Evolutionary conservation across 1,284 basidiomycete genomes (phyloP), one percentile per base, ranked within the genome.

Genomic region (Puccinia triticina): DNA sequence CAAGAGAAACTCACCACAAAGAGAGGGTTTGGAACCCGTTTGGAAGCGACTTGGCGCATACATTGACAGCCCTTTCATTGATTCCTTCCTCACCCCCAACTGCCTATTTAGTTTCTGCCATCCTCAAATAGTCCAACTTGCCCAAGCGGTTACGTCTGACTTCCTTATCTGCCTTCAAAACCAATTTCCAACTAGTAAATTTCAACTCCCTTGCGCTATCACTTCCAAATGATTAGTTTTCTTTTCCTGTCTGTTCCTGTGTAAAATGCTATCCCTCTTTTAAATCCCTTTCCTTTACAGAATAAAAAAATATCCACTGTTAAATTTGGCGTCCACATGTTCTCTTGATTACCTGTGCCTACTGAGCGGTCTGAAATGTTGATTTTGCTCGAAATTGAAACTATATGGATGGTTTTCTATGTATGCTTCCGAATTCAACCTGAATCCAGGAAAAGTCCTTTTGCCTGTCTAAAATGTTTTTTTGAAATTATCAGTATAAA

Each of bases 61-160:
- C 40, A 46, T 67, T 29, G 34, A 67, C 34, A 40, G 34, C 16
- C 2, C 40, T 67, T 67, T 67, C 64, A 67, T 67, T 67, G 64
- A 67, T 4, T 67, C 64, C 4, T 67, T 67, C 40, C 64, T 67
- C 29, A 67, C 64, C 32, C 64, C 64, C 34, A 67, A 67, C 40
- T 40, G 34, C n/a, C 64, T 67, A 21, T 67, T 67, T 29, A 67
- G 34, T 26, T 67, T 67, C 64, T 34, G 64, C 18, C 23, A 40
- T 10, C 34, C 64, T 10, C 4, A 67, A 40, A 67, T 67, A 5
- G 4, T 67, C 8, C 34, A 67, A 40, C n/a, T 67, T 16, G 64
- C 64, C 37, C 64, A 67, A 67, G 57, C 57, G 26, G 26, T 67
- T 32, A 67, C 64, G 8, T 37, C 34, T 18, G 14, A 67, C 64